Evolutionary conservation across 345 rosid species (phyloP), one percentile per base, ranked within the genome.

Genomic region (Luvunga scandens): DNA sequence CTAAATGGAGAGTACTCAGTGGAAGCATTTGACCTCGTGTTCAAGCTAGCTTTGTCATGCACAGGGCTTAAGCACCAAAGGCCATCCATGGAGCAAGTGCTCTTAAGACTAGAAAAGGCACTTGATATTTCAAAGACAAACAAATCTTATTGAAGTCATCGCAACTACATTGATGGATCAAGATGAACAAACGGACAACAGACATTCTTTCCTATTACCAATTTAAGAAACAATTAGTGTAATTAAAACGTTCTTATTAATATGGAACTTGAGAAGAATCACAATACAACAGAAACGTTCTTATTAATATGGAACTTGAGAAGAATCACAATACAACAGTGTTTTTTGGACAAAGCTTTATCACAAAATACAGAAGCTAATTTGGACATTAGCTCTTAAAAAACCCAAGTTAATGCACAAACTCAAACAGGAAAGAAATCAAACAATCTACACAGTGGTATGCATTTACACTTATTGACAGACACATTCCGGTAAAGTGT

Each of bases 41-140:
- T 89, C 73, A 84, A 87, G 76, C 81, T 87, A 63, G 94, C 91
- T 16, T 74, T 90, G 78, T 81, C 90, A 3, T 91, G 91, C 85
- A 84, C 86, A 66, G 90, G 90, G 34, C 75, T 75, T 36, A 89
- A 85, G 85, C 89, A 69, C 69, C 86, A 84, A 74, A 86, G 92
- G 77, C 92, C 92, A 31, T 81, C 86, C n/a, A 86, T 89, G 94
- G 89, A 86, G 78, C 80, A 80, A 85, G 94, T 85, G 60, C 86
- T 78, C n/a, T 63, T 69, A 50, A 80, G 21, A 65, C 82, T 86
- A 77, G 84, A 85, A 72, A 69, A 83, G 61, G 89, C 90, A 53
- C 85, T 86, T 4, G 25, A 81, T 12, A 78, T 81, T 69, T 86
- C 89, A 18, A 39, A 81, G 31, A n/a, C 72, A 33, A 74, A 33